Evolutionary conservation across 768 basidiomycete species (phyloP).

Genomic region (Tricholoma sp.): DNA sequence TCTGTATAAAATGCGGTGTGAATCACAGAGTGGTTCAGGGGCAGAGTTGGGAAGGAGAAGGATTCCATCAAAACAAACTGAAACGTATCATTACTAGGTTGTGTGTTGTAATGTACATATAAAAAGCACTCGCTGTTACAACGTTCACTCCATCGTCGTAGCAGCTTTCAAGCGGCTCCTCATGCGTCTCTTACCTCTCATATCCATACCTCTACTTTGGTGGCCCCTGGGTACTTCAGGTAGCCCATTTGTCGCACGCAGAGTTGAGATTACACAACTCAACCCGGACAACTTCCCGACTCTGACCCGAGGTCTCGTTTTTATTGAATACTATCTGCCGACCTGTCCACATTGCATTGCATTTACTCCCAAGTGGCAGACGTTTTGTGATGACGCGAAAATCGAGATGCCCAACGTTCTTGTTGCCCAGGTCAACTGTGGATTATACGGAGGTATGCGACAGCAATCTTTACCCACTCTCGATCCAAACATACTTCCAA

Average conservation of each 20-base stretch:
- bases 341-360: constrained; percentile 75
- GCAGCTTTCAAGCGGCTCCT: no score
- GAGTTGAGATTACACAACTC: constrained; percentile 26
- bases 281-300: constrained; percentile 51
- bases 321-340: constrained; percentile 87
- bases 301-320: constrained; percentile 61
- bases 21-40: constrained; percentile 33
- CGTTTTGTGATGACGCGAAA: constrained; percentile 51
- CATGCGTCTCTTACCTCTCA: constrained; percentile 11
- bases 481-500: not conserved
- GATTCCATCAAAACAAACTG: constrained; percentile 40
- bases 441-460: constrained; percentile 66
- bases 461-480: not conserved
- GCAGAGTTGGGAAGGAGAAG: constrained; percentile 51
- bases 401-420: constrained; percentile 47
- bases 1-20: constrained; percentile 63
- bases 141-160: no score
- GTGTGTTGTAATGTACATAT: not conserved
- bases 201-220: constrained; percentile 25
- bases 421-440: constrained; percentile 81
- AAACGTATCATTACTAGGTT: not conserved
- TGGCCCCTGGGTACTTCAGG: constrained; percentile 25
- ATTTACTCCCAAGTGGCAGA: constrained; percentile 82
- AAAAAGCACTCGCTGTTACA: no score
- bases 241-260: constrained; percentile 26